Evolutionary conservation across 768 basidiomycete genomes (phyloP).

Genomic region (Hortiboletus flavorubellus): DNA sequence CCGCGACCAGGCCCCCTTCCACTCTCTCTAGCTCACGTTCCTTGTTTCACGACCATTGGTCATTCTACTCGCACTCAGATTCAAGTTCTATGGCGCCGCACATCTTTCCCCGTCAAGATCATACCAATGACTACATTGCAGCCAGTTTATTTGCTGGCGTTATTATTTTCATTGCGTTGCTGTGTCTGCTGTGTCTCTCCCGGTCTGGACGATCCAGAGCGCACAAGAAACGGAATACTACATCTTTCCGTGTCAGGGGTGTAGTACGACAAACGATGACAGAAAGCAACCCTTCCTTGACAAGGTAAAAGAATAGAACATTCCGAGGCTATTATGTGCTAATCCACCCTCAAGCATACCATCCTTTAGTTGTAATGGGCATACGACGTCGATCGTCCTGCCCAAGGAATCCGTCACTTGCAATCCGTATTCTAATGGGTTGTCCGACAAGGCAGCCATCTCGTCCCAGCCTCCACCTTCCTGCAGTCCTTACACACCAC

Average conservation of each 20-base stretch:
- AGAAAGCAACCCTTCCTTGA: not conserved
- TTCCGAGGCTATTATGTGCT: not conserved
- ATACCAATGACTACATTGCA: conserved; percentile 40
- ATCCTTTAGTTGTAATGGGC: conserved; percentile 41
- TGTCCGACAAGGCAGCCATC: conserved; percentile 39
- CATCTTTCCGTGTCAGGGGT: conserved; percentile 35
- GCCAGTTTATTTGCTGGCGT: conserved; percentile 39
- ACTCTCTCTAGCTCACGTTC: conserved; percentile 8
- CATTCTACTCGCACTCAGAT: not conserved
- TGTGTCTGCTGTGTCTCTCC: conserved; percentile 35
- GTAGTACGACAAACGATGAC: conserved; percentile 5
- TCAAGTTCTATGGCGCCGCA: conserved; percentile 18
- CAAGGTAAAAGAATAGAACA: conserved; percentile 12
- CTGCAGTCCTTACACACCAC: conserved; percentile 40
- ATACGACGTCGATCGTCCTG: conserved; percentile 47
- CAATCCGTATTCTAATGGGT: conserved; percentile 40
- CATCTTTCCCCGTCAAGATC: conserved; percentile 9
- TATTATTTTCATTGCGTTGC: conserved; percentile 26
- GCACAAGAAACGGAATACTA: conserved; percentile 33
- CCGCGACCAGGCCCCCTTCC: not conserved
- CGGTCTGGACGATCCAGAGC: conserved; percentile 41
- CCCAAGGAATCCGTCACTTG: conserved; percentile 48
- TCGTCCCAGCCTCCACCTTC: conserved; percentile 39
- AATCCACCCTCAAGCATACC: conserved; percentile 9
- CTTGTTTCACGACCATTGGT: not conserved